Evolutionary conservation across 148 eudicot genomes (phyloP), one percentile per base, ranked within the genome.

Genomic region (Dysphania ambrosioides): DNA sequence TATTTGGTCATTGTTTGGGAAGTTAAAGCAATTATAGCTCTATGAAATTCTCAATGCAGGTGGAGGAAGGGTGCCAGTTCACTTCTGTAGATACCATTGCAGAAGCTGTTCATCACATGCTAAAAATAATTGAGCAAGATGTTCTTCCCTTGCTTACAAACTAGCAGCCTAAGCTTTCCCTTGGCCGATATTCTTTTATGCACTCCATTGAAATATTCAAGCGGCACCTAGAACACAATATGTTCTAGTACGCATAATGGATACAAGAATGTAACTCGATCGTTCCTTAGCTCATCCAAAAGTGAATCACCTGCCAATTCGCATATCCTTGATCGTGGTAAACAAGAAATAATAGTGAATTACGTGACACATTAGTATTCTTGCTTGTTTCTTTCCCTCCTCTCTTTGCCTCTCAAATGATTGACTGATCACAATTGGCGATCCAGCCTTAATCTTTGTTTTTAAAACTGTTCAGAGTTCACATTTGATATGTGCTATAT

Each of bases 61-160:
- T 90, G 72, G 99, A 95, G 82, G 99, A 92, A 87, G 91, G 92
- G 19, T 88, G 97, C 86, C 89, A 85, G 72, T 88, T 89, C 56
- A 85, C 75, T 70, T 87, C 91, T 57, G 91, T 89, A 77, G 94
- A 95, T 80, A 90, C 87, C 49, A 95, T 96, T 72, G 92, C 94
- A 78, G 81, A 82, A 59, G 88, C 97, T 77, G 89, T 89, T 36
- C 91, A 88, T 88, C 97, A 92, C 80, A 87, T 96, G 91, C 93
- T 92, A 47, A 80, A 87, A 78, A 87, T 90, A 61, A 95, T 90
- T 80, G 92, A 88, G 79, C 88, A 85, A 77, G 91, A 89, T 80
- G 85, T 74, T 71, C 79, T 79, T 38, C 75, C 75, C 73, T 67
- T 83, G 56, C 47, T 75, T 71, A 72, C 72, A 65, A 58, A 72